Evolutionary conservation across 176 grass and related monocot species (phyloP), one percentile per base, ranked within the genome.

Genomic region (Aegilops bicornis): DNA sequence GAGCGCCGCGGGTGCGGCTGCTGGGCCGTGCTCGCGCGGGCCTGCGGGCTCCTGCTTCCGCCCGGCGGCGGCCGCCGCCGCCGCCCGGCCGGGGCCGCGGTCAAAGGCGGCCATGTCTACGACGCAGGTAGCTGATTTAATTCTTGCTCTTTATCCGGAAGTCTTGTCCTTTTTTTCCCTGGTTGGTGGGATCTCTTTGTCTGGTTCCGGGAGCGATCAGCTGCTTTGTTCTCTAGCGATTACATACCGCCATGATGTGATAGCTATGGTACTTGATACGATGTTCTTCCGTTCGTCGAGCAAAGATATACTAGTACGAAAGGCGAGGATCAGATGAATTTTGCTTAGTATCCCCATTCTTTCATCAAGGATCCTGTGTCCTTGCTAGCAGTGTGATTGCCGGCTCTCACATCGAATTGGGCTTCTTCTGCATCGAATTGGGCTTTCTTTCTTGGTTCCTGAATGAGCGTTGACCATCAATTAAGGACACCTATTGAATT

Each of bases 91-190:
- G 27, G 73, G 59, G 20, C 42, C 27, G n/a, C 86, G 11, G 78
- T 90, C 59, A 98, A 98, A 82, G 89, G 64, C 66, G 91, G 93
- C 81, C 86, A 94, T 24, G 93, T 96, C 72, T 91, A 94, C 76
- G 93, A 96, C 78, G 86, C 96, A 91, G 93, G 96, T 98, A 6
- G 10, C 67, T 50, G 42, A 64, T 2, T 59, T 13, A 48, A 82
- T 50, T 6, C 27, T 1, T 31, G 7, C 22, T 5, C 31, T 50
- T 24, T 45, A 15, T 73, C 76, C 24, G n/a, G 17, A 69, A 37
- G 36, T 29, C 80, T 17, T 67, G 22, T 72, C 50, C 54, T 8
- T 70, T 71, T 59, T 69, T 8, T 27, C 29, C 6, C 52, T 37
- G 33, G 52, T 88, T 65, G 77, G 84, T 90, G 20, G 60, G 50